Percentiles rank a stretch among this genome's conserved stretches.
These are phyloP conservation scores for Xylaria venustula DNA, from an alignment of 495 filamentous ascomycete species.

Conservation along the genomic window DNA sequence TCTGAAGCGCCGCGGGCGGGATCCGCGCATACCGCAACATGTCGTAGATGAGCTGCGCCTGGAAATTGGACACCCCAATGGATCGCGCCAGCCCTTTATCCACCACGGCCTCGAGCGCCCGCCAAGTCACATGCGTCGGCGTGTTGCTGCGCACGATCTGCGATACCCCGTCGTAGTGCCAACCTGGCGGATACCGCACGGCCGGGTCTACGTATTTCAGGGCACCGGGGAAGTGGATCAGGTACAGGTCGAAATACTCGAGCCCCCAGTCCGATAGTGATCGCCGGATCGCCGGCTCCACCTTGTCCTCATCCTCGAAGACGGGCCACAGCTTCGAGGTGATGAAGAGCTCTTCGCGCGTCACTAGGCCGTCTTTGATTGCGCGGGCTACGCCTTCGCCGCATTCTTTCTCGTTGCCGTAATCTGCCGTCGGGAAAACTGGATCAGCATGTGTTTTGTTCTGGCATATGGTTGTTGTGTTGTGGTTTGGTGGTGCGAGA, in stretches of 20 bases:
- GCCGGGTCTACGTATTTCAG: constrained; percentile 76
- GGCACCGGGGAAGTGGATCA: constrained; percentile 80
- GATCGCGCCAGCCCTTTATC: constrained; percentile 65
- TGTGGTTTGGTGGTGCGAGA: not conserved
- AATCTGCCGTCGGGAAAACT: constrained; percentile 53
- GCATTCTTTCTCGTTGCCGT: constrained; percentile 83
- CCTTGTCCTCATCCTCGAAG: constrained; percentile 73
- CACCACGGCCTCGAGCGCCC: constrained; percentile 77
- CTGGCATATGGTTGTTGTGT: not conserved
- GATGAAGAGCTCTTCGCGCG: constrained; percentile 85
- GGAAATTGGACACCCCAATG: constrained; percentile 92
- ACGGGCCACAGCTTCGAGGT: constrained; percentile 92
- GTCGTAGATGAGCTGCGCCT: constrained; percentile 77
- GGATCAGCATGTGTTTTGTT: constrained; percentile 1
- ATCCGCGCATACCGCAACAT: constrained; percentile 80
- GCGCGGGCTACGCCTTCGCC: constrained; percentile 84
- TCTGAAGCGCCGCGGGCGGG: constrained; percentile 79
- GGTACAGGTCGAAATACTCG: constrained; percentile 83
- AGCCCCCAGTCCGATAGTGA: constrained; percentile 78
- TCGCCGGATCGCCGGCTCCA: constrained; percentile 69
- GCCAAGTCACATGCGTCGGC: constrained; percentile 85
- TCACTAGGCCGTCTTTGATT: constrained; percentile 82
- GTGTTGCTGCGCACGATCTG: constrained; percentile 61
- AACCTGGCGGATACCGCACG: constrained; percentile 78
- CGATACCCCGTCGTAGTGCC: constrained; percentile 60